phyloP scores from a whole-genome alignment of 495 filamentous ascomycete genomes.

The Annulohypoxylon bovei region DNA sequence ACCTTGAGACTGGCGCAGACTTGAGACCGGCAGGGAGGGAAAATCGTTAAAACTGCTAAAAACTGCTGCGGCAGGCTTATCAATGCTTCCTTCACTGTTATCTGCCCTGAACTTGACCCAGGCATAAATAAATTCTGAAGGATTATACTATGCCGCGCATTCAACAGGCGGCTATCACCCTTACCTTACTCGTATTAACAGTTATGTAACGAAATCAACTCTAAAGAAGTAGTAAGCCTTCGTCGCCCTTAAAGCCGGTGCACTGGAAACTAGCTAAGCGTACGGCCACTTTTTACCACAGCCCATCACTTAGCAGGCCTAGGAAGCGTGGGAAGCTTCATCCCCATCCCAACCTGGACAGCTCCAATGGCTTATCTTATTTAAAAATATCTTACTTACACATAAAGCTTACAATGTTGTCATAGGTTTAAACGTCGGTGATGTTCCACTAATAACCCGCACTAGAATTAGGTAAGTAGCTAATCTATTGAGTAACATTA shows the following conservation, averaged over 20 bases:
- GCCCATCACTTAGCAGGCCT: background rate
- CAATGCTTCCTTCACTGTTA: background rate
- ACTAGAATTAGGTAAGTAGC: background rate
- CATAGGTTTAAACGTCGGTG: background rate
- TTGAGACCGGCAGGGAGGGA: background rate
- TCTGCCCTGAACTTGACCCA: background rate
- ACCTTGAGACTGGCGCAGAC: conserved; percentile 8
- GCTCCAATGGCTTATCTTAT: background rate
- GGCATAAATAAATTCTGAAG: conserved; percentile 1
- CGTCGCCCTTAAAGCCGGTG: background rate
- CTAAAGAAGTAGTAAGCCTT: background rate
- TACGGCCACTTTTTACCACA: background rate
- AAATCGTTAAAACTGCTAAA: background rate
- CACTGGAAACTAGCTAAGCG: background rate
- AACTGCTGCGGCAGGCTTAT: conserved; percentile 1
- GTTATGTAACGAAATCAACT: background rate
- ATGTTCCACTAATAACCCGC: background rate
- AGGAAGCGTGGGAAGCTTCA: background rate
- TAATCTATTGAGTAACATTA: conserved; percentile 3
- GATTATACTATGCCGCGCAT: background rate
- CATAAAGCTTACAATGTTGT: background rate
- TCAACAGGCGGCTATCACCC: background rate
- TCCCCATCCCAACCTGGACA: background rate
- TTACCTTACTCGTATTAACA: background rate
- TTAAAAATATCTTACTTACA: conserved; percentile 11